phyloP scores from a whole-genome alignment of 495 filamentous ascomycete species.

The Aspergillus baeticus region DNA sequence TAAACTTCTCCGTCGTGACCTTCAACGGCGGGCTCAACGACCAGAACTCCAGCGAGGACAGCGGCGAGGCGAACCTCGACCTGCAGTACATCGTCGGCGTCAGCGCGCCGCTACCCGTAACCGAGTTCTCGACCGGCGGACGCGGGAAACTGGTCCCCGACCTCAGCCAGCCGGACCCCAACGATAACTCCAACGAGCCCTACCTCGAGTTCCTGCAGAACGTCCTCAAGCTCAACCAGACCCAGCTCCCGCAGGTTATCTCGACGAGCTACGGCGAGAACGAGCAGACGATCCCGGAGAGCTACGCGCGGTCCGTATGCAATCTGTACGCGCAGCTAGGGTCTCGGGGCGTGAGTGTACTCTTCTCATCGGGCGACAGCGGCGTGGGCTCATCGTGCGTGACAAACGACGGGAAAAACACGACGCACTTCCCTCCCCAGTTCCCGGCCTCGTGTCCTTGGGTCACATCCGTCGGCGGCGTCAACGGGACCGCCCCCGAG shows the following conservation, averaged over 20 bases:
- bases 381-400: constrained; percentile 66
- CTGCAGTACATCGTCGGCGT: constrained; percentile 66
- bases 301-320: constrained; percentile 69
- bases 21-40: constrained; percentile 58
- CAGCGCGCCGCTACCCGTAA: constrained; percentile 57
- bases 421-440: constrained; percentile 62
- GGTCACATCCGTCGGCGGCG: constrained; percentile 72
- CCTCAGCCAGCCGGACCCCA: constrained; percentile 50
- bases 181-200: constrained; percentile 68
- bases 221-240: constrained; percentile 46
- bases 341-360: constrained; percentile 69
- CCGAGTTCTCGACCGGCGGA: constrained; percentile 67
- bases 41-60: constrained; percentile 45
- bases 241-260: constrained; percentile 68
- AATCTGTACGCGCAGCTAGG: constrained; percentile 69
- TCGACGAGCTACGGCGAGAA: constrained; percentile 82
- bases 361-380: constrained; percentile 71
- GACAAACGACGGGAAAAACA: constrained; percentile 66
- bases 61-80: constrained; percentile 75
- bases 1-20: constrained; percentile 63
- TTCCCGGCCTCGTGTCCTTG: constrained; percentile 76
- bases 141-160: constrained; percentile 62
- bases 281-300: constrained; percentile 69
- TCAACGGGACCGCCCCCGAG: constrained; percentile 56
- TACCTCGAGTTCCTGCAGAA: constrained; percentile 71